phyloP scores from a whole-genome alignment of 805 yeast species.

The Nakazawaea siamensis region DNA sequence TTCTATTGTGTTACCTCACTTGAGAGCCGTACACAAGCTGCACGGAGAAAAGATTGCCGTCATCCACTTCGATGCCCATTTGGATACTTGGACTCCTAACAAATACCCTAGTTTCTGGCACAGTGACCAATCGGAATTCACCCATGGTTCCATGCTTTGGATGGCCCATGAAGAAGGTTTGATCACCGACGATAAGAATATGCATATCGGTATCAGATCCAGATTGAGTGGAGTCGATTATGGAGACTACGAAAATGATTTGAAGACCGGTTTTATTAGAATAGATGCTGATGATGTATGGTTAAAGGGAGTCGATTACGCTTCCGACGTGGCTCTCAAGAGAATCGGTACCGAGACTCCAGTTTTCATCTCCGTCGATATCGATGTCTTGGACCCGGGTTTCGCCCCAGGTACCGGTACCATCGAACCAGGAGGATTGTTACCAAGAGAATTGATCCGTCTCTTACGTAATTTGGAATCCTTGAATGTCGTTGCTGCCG shows the following conservation, averaged over 20 bases:
- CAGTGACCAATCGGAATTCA: constrained; percentile 50
- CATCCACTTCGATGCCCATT: constrained; percentile 79
- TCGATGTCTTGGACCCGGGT: constrained; percentile 54
- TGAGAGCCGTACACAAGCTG: constrained; percentile 50
- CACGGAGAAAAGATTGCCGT: constrained; percentile 60
- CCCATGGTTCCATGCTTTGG: constrained; percentile 87
- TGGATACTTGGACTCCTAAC: constrained; percentile 75
- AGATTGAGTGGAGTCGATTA: constrained; percentile 53
- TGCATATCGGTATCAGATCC: constrained; percentile 75
- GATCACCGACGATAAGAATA: constrained; percentile 41
- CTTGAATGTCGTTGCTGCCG: constrained; percentile 45
- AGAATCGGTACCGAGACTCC: constrained; percentile 58
- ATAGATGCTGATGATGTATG: constrained; percentile 70
- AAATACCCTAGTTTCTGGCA: constrained; percentile 60
- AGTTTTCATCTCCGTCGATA: constrained; percentile 72
- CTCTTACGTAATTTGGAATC: constrained; percentile 35
- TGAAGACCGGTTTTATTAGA: constrained; percentile 58
- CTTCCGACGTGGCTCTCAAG: constrained; percentile 41
- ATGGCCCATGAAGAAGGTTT: constrained; percentile 67
- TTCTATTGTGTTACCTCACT: constrained; percentile 63
- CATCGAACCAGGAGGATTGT: constrained; percentile 51
- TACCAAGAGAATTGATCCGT: constrained; percentile 45
- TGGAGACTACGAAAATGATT: constrained; percentile 62
- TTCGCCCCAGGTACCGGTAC: constrained; percentile 54
- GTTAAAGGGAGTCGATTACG: constrained; percentile 46